These are phyloP conservation scores for Saccharomycopsis fibuligera DNA, from an alignment of 805 yeast species.

Conservation along the genomic window DNA sequence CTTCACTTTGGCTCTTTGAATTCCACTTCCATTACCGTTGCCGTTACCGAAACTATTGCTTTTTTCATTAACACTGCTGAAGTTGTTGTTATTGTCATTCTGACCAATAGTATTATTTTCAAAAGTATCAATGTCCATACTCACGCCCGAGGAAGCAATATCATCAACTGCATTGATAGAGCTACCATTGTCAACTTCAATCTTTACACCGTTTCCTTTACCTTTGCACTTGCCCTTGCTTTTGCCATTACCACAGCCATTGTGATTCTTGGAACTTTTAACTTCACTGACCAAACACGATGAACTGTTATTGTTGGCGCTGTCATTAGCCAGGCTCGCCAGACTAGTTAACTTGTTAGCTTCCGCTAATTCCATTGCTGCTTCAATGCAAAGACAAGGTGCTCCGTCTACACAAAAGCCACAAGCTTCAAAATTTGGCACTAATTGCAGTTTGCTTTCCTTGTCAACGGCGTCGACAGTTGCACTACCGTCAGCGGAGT, in stretches of 20 bases:
- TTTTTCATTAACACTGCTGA: not conserved
- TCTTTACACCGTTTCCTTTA: no score
- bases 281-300: no score
- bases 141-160: no score
- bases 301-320: no score
- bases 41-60: not conserved
- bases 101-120: no score
- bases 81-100: not conserved
- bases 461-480: no score
- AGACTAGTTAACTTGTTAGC: not conserved
- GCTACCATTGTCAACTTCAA: no score
- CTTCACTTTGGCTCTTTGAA: not conserved
- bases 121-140: not conserved
- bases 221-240: no score
- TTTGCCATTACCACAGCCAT: no score
- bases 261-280: no score
- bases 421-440: conserved; percentile 50
- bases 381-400: conserved; percentile 87
- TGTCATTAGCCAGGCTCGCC: not conserved
- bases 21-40: not conserved
- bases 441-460: no score
- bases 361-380: conserved; percentile 22
- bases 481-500: not conserved
- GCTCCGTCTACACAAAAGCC: conserved; percentile 92
- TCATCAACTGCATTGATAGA: no score